Evolutionary conservation across 2,329 filamentous ascomycete species (phyloP).

Genomic region (Penicillium sumatraense): DNA sequence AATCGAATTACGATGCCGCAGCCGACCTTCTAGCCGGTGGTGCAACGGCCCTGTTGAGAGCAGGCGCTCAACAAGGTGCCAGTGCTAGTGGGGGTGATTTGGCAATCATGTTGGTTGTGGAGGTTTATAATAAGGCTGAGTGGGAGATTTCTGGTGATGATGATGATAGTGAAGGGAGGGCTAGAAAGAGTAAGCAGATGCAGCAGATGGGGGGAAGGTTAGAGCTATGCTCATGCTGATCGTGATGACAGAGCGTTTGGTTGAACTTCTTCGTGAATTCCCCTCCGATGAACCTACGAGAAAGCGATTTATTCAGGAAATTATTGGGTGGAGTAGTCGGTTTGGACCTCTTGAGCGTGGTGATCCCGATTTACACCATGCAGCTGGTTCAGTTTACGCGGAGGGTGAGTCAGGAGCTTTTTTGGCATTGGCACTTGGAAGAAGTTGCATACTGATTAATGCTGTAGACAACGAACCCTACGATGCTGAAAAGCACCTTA

Average conservation of each 20-base stretch:
- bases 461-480: slow-evolving; percentile 79
- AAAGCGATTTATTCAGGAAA: slow-evolving; percentile 89
- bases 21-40: slow-evolving; percentile 86
- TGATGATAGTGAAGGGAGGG: slow-evolving; percentile 66
- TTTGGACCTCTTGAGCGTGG: slow-evolving; percentile 86
- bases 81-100: slow-evolving; percentile 91
- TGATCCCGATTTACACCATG: slow-evolving; percentile 93
- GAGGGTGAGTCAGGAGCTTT: slow-evolving; percentile 63
- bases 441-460: slow-evolving; percentile 18
- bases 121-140: slow-evolving; percentile 87
- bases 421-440: not conserved
- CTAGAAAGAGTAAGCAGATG: slow-evolving; percentile 63
- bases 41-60: slow-evolving; percentile 74
- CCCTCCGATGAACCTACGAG: slow-evolving; percentile 82
- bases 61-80: slow-evolving; percentile 74
- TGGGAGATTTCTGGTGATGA: slow-evolving; percentile 61
- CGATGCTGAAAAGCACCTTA: slow-evolving; percentile 88
- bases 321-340: slow-evolving; percentile 84
- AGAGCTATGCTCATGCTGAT: too few species aligned
- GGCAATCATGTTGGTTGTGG: slow-evolving; percentile 81
- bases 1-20: slow-evolving; percentile 80
- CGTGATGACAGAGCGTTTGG: slow-evolving; percentile 62
- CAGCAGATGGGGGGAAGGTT: too few species aligned
- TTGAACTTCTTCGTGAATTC: slow-evolving; percentile 81
- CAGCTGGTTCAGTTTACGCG: slow-evolving; percentile 84